Evolutionary conservation across 768 basidiomycete genomes (phyloP), one percentile per base, ranked within the genome.

Genomic region (Suillus luteus): DNA sequence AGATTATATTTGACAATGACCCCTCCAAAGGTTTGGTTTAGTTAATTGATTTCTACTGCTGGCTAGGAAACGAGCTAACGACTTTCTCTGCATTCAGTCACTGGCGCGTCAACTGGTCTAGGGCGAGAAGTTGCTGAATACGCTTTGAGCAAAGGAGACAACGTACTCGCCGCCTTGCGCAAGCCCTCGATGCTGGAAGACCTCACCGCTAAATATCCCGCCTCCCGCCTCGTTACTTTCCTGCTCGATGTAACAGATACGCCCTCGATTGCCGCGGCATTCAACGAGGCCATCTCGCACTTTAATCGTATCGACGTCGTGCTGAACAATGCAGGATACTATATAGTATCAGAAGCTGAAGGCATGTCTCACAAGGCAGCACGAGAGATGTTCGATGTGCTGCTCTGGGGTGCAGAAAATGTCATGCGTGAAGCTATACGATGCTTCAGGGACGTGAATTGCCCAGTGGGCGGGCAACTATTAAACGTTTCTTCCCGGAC

Each of bases 281-380:
- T 85, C 64, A 64, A 66, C 1, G 63, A 69, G 48, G 74, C 78
- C 0, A 69, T 75, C 44, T 66, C 69, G 5, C 62, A 68, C 12
- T 83, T 82, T 68, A 75, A 75, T 4, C 69, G 79, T 27, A 64
- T 82, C 11, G 83, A 83, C 61, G 76, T 83, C 44, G 82, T 83
- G 14, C 72, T 80, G 60, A 82, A 78, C 62, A 85, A 84, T 59
- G 81, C 82, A 59, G 73, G 68, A 55, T 75, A 70, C 62, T 72
- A 59, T 2, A 67, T 75, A 3, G 60, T 77, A 22, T 74, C 68
- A 2, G 81, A 96, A 90, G 77, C 95, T 90, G 38, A 96, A 79
- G 17, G 90, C 88, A 71, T 95, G 88, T 2, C 95, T 92, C 63
- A 96, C 90, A 61, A 93, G 83, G 62, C 93, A 77, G 49, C 93